Percentiles rank a stretch among this genome's conserved stretches.
These are phyloP conservation scores for Fraxinus sp. DNA, from an alignment of 305 asterid species.

Conservation along the genomic window DNA sequence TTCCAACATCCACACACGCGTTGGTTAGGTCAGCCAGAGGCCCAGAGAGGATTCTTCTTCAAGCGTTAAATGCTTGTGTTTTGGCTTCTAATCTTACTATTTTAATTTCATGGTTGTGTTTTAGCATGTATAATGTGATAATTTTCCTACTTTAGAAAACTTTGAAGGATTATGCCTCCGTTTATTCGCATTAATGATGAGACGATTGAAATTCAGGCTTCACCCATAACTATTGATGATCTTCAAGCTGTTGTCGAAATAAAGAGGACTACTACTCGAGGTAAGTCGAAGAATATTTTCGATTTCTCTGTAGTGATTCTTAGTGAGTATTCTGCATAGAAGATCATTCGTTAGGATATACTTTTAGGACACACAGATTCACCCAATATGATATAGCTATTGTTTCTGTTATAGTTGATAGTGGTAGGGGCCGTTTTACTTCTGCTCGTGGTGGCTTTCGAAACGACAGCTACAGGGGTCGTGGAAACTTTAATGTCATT, in stretches of 20 bases:
- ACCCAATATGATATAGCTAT: background rate
- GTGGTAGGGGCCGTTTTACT: constrained; percentile 61
- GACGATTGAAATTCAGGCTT: constrained; percentile 47
- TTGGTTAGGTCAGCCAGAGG: background rate
- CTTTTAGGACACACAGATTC: background rate
- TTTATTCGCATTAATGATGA: background rate
- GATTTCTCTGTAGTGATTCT: background rate
- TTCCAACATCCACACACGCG: background rate
- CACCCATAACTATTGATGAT: constrained; percentile 65
- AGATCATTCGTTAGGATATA: background rate
- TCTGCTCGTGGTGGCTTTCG: constrained; percentile 65
- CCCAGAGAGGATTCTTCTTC: background rate
- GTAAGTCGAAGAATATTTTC: constrained; percentile 32
- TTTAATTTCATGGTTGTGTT: background rate
- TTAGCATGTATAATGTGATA: background rate
- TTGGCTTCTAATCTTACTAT: background rate
- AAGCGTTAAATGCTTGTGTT: background rate
- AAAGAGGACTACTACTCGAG: constrained; percentile 79
- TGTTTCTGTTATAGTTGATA: constrained; percentile 48
- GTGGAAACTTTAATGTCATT: constrained; percentile 53
- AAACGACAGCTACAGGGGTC: constrained; percentile 57
- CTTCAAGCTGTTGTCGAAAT: constrained; percentile 73
- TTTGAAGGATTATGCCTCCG: background rate
- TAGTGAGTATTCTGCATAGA: background rate
- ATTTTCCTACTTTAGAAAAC: background rate